Evolutionary conservation across 768 basidiomycete species (phyloP).

Genomic region (Mrakia blollopis): DNA sequence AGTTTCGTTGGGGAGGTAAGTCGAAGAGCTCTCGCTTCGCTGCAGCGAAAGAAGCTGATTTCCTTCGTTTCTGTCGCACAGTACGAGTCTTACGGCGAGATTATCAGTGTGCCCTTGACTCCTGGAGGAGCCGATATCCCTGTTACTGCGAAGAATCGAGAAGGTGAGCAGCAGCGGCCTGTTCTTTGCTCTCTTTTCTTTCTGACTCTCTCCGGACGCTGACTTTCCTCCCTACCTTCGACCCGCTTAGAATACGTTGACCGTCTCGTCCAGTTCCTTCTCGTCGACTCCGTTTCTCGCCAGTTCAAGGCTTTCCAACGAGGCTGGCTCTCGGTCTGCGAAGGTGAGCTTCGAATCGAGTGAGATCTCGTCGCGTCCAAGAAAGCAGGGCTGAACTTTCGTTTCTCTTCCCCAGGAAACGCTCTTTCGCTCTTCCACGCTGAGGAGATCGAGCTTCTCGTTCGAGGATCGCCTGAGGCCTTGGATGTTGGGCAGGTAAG

Average conservation of each 20-base stretch:
- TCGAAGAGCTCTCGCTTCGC: neutral
- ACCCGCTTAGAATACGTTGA: slow-evolving; percentile 9
- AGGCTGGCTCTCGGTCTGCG: slow-evolving; percentile 32
- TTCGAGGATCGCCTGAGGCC: slow-evolving; percentile 35
- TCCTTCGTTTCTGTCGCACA: neutral
- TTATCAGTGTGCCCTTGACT: slow-evolving; percentile 92
- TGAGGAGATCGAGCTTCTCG: slow-evolving; percentile 39
- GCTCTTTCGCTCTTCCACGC: slow-evolving; percentile 36
- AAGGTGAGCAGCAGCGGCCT: slow-evolving; percentile 66
- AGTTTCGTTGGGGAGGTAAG: slow-evolving; percentile 29
- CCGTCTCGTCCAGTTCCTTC: slow-evolving; percentile 32
- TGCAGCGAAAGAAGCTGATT: neutral
- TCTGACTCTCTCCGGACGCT: neutral
- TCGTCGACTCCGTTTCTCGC: slow-evolving; percentile 32
- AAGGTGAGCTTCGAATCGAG: slow-evolving; percentile 39
- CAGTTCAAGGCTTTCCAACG: slow-evolving; percentile 37
- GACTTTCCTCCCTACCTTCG: neutral
- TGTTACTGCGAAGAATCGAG: slow-evolving; percentile 96
- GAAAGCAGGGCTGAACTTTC: neutral
- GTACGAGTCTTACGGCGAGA: slow-evolving; percentile 93
- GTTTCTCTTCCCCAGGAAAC: slow-evolving; percentile 33
- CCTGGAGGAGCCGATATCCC: slow-evolving; percentile 75
- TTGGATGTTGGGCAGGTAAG: slow-evolving; percentile 33
- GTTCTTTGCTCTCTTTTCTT: slow-evolving; percentile 47
- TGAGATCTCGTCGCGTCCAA: too few species aligned